Base-by-base conservation (phyloP, 495 filamentous ascomycete genomes). In the Apodospora peruviana region DNA sequence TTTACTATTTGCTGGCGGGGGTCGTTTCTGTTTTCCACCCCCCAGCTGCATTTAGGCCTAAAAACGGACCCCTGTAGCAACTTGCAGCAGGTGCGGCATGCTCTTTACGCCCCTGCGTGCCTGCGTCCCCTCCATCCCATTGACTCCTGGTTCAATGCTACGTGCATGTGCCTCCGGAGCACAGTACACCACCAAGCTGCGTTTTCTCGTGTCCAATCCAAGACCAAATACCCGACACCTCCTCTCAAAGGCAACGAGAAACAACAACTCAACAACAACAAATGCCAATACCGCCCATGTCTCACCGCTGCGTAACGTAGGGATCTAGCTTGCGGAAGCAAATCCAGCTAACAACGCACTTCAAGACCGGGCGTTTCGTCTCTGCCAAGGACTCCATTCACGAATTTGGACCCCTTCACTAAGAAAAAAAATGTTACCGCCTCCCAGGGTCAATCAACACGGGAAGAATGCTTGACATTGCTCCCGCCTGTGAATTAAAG, bases 21-120 rank as follows among this genome's bases (percentile, higher is more conserved):
- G 43, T 52, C 27, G 27, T 40, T 27, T 42, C 32, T 44, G 43
- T 16, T 40, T 57, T 52, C 55, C 27, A 14, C 14, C 27, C 14
- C 7, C 27, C 7, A 54, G 48, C 57, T 63, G 60, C 57, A 60
- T 63, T 63, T 54, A 58, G 57, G 60, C 60, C 60, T 50, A 55
- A 62, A 52, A 41, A 51, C 41, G 34, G 46, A 60, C 57, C 60
- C 60, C 45, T 60, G 60, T 47, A 47, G 47, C 24, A 49, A 56
- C 48, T 51, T 58, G 55, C 57, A 60, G 52, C 48, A 58, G 45
- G 55, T 50, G 60, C 50, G 48, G 48, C 51, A 55, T 32, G 49
- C 36, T 40, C 45, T 47, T 49, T 10, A 19, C 39, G 53, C 59
- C 59, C 59, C 59, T 62, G 56, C 52, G 48, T 59, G 39, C 50